Evolutionary conservation across 2,329 filamentous ascomycete species (phyloP).

Genomic region (Apiospora kogelbergensis): DNA sequence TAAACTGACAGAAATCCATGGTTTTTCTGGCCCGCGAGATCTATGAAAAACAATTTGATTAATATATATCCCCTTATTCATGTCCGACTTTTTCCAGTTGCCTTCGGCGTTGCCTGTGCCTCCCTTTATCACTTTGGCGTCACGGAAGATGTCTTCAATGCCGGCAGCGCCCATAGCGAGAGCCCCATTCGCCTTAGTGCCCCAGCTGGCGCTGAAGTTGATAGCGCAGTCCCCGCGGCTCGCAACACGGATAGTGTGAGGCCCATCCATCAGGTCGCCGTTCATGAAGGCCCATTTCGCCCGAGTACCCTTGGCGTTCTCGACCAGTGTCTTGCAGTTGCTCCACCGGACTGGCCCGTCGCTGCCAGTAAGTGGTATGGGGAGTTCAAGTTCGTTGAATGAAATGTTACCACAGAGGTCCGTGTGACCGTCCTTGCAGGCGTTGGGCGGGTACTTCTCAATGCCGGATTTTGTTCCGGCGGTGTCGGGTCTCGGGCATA

Average conservation of each 20-base stretch:
- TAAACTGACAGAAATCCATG: no score
- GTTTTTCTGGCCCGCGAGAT: no score
- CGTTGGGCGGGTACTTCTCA: background rate
- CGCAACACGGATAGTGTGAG: background rate
- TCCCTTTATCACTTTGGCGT: background rate
- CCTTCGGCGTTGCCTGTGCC: background rate
- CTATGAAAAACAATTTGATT: no score
- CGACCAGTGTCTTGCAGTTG: background rate
- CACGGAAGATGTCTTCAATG: background rate
- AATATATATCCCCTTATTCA: no score
- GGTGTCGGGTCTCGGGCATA: background rate
- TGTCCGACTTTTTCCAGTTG: background rate
- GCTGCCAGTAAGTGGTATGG: background rate
- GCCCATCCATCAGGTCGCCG: background rate
- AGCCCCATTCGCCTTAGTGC: background rate
- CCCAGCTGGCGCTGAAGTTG: background rate
- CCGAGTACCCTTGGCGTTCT: background rate
- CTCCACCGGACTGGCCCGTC: background rate
- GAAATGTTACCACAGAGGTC: background rate
- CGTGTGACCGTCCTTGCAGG: background rate
- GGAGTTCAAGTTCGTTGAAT: background rate
- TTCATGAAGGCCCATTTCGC: background rate
- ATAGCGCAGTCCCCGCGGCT: background rate
- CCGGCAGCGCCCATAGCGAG: background rate
- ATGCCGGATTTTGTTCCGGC: background rate